Evolutionary conservation across 202 grass and related monocot genomes (phyloP).

Genomic region (Panicum virgatum): DNA sequence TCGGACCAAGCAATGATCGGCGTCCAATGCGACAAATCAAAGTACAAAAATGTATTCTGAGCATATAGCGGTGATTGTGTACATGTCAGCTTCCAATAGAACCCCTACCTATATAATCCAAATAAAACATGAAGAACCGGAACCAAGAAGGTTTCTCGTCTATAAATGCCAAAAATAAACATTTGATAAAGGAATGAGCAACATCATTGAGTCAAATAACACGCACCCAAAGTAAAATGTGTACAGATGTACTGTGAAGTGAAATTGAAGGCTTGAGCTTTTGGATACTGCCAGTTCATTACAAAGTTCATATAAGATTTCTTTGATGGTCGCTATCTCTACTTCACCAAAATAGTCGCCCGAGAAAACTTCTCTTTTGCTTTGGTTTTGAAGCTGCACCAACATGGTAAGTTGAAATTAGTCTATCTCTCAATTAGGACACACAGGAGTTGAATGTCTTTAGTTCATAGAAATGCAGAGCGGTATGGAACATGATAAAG

Average conservation of each 20-base stretch:
- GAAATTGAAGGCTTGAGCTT: background rate
- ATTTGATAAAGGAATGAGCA: background rate
- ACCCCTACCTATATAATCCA: background rate
- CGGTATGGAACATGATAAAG: background rate
- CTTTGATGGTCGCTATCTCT: background rate
- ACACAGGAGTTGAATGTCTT: background rate
- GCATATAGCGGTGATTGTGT: background rate
- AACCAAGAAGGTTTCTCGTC: background rate
- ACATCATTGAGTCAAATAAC: background rate
- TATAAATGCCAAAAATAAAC: background rate
- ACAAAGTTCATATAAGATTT: background rate
- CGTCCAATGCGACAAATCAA: background rate
- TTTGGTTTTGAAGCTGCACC: slow-evolving; percentile 55
- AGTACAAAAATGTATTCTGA: background rate
- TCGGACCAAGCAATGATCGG: background rate
- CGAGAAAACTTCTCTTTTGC: slow-evolving; percentile 46
- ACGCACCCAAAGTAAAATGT: background rate
- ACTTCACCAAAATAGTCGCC: slow-evolving; percentile 49
- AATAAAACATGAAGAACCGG: background rate
- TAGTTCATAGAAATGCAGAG: background rate
- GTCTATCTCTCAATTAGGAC: slow-evolving; percentile 17
- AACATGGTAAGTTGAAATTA: slow-evolving; percentile 20
- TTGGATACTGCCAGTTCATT: background rate
- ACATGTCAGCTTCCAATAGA: background rate
- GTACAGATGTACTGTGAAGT: background rate